Percentiles rank a stretch among this genome's conserved stretches.
These are phyloP conservation scores for Candida sp. DNA, from an alignment of 1,139 yeast species.

Conservation along the genomic window DNA sequence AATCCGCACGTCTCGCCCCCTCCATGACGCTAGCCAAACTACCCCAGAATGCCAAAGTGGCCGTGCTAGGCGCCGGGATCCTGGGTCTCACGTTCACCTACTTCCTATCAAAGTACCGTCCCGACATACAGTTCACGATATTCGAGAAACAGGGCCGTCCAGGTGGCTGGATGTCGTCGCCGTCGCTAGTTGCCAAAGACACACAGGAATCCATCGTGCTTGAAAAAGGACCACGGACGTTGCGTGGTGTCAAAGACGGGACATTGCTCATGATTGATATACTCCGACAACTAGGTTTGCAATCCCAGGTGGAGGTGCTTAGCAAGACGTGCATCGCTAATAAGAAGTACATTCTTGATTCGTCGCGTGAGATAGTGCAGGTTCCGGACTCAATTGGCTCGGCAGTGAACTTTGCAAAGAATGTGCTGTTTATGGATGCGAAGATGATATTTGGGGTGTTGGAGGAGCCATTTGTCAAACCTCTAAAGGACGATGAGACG, in stretches of 20 bases:
- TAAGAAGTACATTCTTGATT: conserved; percentile 59
- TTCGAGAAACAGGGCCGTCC: conserved; percentile 57
- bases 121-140: conserved; percentile 68
- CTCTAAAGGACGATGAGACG: conserved; percentile 60
- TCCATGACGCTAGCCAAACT: conserved; percentile 12
- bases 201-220: conserved; percentile 30
- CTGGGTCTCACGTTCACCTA: conserved; percentile 85
- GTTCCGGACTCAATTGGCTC: conserved; percentile 53
- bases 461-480: conserved; percentile 45
- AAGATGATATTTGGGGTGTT: conserved; percentile 34
- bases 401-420: conserved; percentile 42
- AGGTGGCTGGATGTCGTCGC: conserved; percentile 85
- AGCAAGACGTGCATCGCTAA: conserved; percentile 57
- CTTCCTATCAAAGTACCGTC: conserved; percentile 69
- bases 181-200: conserved; percentile 8
- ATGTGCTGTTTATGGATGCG: conserved; percentile 12
- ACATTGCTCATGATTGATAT: conserved; percentile 64
- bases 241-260: conserved; percentile 73
- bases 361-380: conserved; percentile 43
- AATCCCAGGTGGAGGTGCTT: conserved; percentile 53
- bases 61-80: conserved; percentile 86
- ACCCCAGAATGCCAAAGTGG: conserved; percentile 48
- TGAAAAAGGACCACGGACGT: conserved; percentile 80
- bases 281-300: conserved; percentile 45
- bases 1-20: neutral